phyloP scores from a whole-genome alignment of 1,284 basidiomycete species.

The Naganishia albida region DNA sequence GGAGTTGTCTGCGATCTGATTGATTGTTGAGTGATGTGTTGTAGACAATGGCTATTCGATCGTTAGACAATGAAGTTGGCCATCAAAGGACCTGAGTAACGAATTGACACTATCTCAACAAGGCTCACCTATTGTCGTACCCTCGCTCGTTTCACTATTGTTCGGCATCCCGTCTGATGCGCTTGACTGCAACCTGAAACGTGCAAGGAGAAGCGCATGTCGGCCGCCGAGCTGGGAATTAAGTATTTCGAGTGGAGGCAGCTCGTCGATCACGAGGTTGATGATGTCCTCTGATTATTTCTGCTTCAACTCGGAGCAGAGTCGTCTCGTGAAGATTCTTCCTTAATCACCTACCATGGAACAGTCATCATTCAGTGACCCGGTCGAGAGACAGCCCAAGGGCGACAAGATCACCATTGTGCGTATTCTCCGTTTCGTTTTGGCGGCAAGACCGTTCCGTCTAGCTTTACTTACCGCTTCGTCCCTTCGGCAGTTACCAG shows the following conservation, averaged over 20 bases:
- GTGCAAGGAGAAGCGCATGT: too few species aligned
- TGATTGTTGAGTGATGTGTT: constrained; percentile 25
- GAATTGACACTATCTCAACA: neutral
- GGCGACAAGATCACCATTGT: constrained; percentile 53
- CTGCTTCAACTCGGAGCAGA: neutral
- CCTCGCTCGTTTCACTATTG: neutral
- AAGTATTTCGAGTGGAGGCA: neutral
- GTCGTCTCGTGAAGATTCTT: too few species aligned
- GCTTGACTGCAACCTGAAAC: too few species aligned
- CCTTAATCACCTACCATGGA: constrained; percentile 2
- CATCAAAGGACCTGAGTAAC: too few species aligned
- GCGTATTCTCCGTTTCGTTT: constrained; percentile 30
- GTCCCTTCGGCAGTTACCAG: constrained; percentile 57
- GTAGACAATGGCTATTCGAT: constrained; percentile 5
- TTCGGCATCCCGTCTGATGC: too few species aligned
- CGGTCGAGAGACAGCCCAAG: constrained; percentile 17
- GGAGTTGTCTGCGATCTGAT: neutral
- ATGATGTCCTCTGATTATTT: neutral
- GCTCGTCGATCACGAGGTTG: neutral
- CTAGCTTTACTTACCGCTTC: neutral
- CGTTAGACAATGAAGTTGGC: neutral
- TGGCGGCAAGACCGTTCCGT: neutral
- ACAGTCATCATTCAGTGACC: constrained; percentile 26
- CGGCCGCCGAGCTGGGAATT: neutral
- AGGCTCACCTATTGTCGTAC: neutral